Evolutionary conservation across 2,329 filamentous ascomycete species (phyloP), one percentile per base, ranked within the genome.

Genomic region (Sporothrix brasiliensis): DNA sequence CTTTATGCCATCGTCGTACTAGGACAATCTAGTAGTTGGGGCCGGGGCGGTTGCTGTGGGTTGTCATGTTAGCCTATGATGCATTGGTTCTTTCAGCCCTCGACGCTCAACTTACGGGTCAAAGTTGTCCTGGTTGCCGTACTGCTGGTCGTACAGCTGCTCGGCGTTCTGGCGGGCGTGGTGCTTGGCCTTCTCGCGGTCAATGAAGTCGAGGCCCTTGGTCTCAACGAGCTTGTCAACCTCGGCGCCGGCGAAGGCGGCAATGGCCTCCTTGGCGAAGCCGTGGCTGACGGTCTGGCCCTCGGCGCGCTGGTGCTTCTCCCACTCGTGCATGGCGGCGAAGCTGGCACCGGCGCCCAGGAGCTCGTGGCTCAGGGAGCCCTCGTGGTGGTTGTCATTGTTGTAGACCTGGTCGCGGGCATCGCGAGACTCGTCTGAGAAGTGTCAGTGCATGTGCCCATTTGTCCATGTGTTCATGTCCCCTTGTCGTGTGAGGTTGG

Each of bases 261-360:
- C 90, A 44, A 94, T 80, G 58, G 91, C 79, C 82, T 94, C 92
- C 83, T 94, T 94, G 78, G 92, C 92, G 76, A 92, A 90, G 54
- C 81, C 82, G 82, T 94, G 92, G 74, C 84, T 86, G 75, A 94
- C 89, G 7, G 85, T 78, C 83, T 93, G 82, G 88, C 89, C 91
- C 78, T 92, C 84, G 70, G 81, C 83, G 76, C 90, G 89, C 82
- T 93, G 90, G 76, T 87, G 84, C 79, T 93, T 89, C 81, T 94
- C 91, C 76, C 89, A 94, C 27, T 89, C 83, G 84, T 93, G 93
- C 86, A 94, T 91, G 76, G 89, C 92, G 74, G 88, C 89, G 78
- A 94, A 94, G 73, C 90, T 88, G 71, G 91, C 92, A 71, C 88
- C 92, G 73, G 91, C 91, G 74, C 89, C 91, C 70, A 94, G 78